A percentile compares a stretch with the other conserved stretches of the same genome.
phyloP scores from a whole-genome alignment of 495 filamentous ascomycete genomes.

The Penicillium psychrofluorescens region DNA sequence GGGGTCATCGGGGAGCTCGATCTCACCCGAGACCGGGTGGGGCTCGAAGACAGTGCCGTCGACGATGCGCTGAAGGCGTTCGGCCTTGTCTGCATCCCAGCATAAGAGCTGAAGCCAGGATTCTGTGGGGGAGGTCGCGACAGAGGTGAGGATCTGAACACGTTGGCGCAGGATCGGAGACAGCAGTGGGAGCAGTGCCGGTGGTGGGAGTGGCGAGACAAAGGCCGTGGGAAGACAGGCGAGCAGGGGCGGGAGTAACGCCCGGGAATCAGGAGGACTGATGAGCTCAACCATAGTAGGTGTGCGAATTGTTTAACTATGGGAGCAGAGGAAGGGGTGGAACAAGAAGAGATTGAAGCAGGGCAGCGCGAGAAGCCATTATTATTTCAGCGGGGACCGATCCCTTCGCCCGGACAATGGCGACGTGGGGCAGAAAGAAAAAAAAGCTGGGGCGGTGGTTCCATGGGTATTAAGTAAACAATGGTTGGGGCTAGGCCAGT shows the following conservation, averaged over 20 bases:
- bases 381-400: background rate
- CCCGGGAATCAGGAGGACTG: conserved; percentile 54
- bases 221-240: conserved; percentile 82
- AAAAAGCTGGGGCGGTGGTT: conserved; percentile 7
- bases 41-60: conserved; percentile 67
- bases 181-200: conserved; percentile 71
- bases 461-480: background rate
- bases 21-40: conserved; percentile 87
- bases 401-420: conserved; percentile 24
- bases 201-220: conserved; percentile 67
- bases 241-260: conserved; percentile 67
- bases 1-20: conserved; percentile 66
- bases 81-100: conserved; percentile 65
- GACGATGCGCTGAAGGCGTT: conserved; percentile 58
- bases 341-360: background rate
- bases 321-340: background rate
- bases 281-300: conserved; percentile 47
- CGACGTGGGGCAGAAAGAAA: conserved; percentile 14
- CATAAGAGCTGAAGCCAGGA: conserved; percentile 89
- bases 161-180: conserved; percentile 89
- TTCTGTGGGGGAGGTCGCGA: conserved; percentile 49
- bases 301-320: background rate
- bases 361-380: too few relatives aligned
- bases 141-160: conserved; percentile 62
- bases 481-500: too few relatives aligned